Evolutionary conservation across 495 filamentous ascomycete genomes (phyloP), one percentile per base, ranked within the genome.

Genomic region (Aspergillus funiculosus): DNA sequence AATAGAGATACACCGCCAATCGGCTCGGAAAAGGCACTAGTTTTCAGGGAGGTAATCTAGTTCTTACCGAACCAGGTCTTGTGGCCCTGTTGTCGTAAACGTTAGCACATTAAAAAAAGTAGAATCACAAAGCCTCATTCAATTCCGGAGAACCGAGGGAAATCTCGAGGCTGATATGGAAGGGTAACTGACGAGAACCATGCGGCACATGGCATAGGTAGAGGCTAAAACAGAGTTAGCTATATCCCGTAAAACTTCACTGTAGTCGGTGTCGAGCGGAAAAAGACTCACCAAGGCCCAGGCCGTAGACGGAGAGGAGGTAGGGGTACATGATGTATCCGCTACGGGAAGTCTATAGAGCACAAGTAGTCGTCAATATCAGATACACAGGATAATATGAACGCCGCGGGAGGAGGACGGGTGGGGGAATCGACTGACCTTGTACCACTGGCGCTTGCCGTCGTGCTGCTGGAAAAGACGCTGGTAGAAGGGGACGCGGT

Each of bases 401-500:
- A 17, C 19, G n/a, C 37, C 24, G 19, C 18, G n/a, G 27, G 27
- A 14, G 43, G 25, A 15, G 20, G 29, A 22, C 26, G 11, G 13
- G 34, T 27, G 37, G n/a, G 32, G 32, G 42, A 34, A 30, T 31
- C 35, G 40, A 79, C 85, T 69, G 66, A 94, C 89, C 73, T 94
- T 89, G 65, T 77, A 78, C 89, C 89, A 95, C 67, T 89, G 72
- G 63, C 89, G 81, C 56, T 81, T 72, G 60, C 87, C 82, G 67
- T 87, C 85, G 56, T 90, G 80, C 37, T 76, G 71, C 72, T 94
- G 89, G 74, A 88, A 91, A 32, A 84, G 67, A 52, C 80, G 75
- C 77, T 95, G 89, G 69, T 87, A 85, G 63, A 83, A 67, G 25
- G 82, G 86, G 59, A 95, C 89, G 63, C 80, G 80, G 80, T 95